Conservation (phyloP, 148 eudicot genomes). For the Persicaria maculosa region DNA sequence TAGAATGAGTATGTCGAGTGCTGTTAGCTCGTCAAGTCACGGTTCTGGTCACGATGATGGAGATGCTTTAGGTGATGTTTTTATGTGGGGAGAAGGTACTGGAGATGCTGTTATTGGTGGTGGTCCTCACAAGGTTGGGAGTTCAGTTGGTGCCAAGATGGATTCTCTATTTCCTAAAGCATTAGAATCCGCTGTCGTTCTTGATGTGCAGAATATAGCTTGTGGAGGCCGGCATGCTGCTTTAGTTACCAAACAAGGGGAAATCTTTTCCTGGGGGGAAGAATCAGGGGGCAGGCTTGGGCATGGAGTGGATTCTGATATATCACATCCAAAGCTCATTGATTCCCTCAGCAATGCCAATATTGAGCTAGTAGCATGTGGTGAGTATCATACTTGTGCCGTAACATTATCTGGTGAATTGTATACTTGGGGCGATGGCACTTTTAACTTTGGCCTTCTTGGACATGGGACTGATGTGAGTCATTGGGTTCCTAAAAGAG, state of each 20-base stretch:
- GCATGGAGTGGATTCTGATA: slow-evolving; percentile 94
- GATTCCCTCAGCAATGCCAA: slow-evolving; percentile 77
- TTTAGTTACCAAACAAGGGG: slow-evolving; percentile 93
- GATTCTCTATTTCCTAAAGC: slow-evolving; percentile 90
- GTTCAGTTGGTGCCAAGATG: slow-evolving; percentile 41
- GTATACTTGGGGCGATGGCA: slow-evolving; percentile 96
- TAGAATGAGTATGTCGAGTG: slow-evolving; percentile 94
- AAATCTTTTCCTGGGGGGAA: slow-evolving; percentile 97
- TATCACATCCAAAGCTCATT: slow-evolving; percentile 83
- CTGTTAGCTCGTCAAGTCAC: slow-evolving; percentile 96
- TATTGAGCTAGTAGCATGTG: slow-evolving; percentile 94
- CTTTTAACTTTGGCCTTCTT: slow-evolving; percentile 64
- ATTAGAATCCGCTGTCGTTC: slow-evolving; percentile 90
- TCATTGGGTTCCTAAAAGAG: slow-evolving; percentile 90
- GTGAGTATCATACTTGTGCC: slow-evolving; percentile 92
- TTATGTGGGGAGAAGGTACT: slow-evolving; percentile 92
- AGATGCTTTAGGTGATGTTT: slow-evolving; percentile 91
- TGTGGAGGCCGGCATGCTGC: slow-evolving; percentile 93
- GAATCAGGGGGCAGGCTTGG: slow-evolving; percentile 90
- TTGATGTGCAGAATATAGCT: slow-evolving; percentile 96
- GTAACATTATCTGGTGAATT: slow-evolving; percentile 92
- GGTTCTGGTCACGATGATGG: slow-evolving; percentile 98
- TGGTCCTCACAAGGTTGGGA: slow-evolving; percentile 57
- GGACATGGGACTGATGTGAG: slow-evolving; percentile 96
- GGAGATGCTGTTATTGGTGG: slow-evolving; percentile 91